Base-by-base conservation (phyloP, 1,139 yeast species). In the Candida sp. region DNA sequence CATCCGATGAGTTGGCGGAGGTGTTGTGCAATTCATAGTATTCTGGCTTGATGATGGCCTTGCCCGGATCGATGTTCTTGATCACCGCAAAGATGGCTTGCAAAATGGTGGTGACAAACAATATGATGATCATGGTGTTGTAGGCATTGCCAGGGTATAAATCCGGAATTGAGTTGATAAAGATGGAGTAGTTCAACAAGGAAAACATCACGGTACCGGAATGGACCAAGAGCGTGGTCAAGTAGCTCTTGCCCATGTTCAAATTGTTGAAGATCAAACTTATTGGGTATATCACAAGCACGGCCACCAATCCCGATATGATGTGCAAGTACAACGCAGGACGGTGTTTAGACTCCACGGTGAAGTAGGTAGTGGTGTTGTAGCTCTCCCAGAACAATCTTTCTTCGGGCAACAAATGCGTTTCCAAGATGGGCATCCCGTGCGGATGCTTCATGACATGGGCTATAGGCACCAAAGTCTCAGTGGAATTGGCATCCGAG, bases 81-180 rank as follows among this genome's bases (percentile, higher is more conserved):
- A 57, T 47, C 23, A 57, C 48, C 46, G 93, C 86, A 31, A 84
- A 66, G 3, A 76, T 56, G 63, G 80, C 79, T 58, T 90, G 96
- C 3, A 73, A 67, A 1, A 80, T 51, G 1, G 86, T 69, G 9
- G 83, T 65, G 47, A 86, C 67, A 8, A 86, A 68, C 55, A 90
- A 69, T 12, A 88, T 81, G 65, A 81, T 74, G 34, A 88, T 77
- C 85, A 89, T 84, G 58, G 77, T 80, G 28, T 83, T 73, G 67
- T 93, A 93, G 1, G 88, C 86, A 64, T 90, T 90, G 41, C 80
- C 76, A 0, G 97, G 97, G 63, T 90, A 94, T 61, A 91, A 73
- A 53, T 67, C 62, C 0, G 90, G 87, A 12, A 86, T 85, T 22
- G 88, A 74, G 7, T 75, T 67, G 43, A 84, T 80, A 62, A 88